phyloP scores from a whole-genome alignment of 2,329 filamentous ascomycete species.

The Colletotrichum orchidophilum region DNA sequence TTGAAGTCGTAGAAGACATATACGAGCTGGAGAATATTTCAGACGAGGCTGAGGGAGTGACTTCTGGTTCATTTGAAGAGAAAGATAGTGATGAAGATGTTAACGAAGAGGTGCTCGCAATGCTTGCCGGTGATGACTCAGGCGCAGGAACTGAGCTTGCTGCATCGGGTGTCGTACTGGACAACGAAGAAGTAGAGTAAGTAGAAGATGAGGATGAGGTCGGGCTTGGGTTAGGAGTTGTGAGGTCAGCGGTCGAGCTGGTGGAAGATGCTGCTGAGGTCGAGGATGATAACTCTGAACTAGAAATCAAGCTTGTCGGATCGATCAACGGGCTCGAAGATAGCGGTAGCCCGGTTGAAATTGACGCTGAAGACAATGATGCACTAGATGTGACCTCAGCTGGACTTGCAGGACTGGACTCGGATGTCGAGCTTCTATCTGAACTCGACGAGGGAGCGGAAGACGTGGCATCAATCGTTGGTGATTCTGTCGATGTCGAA shows the following conservation, averaged over 20 bases:
- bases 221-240: neutral
- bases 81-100: neutral
- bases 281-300: neutral
- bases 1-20: neutral
- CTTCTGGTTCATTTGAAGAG: neutral
- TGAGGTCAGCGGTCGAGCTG: neutral
- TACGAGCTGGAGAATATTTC: neutral
- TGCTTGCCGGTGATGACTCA: neutral
- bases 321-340: neutral
- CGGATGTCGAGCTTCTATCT: neutral
- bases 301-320: neutral
- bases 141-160: neutral
- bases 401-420: neutral
- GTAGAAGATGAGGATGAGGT: neutral
- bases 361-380: neutral
- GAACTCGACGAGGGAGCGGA: neutral
- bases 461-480: neutral
- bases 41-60: neutral
- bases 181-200: neutral
- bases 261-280: neutral
- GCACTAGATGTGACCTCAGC: neutral
- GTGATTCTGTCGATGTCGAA: neutral
- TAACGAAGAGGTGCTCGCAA: neutral
- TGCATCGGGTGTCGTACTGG: neutral
- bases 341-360: neutral